Percentiles rank a stretch among this genome's conserved stretches.
These are phyloP conservation scores for Boletus reticuloceps DNA, from an alignment of 768 basidiomycete species.

Conservation along the genomic window DNA sequence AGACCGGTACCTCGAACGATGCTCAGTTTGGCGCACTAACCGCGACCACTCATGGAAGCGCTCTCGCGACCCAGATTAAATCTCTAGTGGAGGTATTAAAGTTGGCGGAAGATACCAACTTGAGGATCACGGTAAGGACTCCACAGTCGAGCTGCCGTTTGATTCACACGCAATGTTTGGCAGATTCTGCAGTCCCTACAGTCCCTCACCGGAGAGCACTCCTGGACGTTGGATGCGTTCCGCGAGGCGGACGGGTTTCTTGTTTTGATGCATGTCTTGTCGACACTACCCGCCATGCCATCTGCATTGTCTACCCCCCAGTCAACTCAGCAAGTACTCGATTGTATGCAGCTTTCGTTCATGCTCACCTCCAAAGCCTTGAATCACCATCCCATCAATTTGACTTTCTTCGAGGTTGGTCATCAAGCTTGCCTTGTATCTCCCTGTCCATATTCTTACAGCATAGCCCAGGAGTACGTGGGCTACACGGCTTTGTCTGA, in stretches of 20 bases:
- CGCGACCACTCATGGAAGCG: not conserved
- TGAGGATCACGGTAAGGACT: constrained; percentile 51
- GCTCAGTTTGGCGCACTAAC: constrained; percentile 13
- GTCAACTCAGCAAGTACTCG: constrained; percentile 41
- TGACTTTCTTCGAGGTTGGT: constrained; percentile 66
- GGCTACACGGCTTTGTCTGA: constrained; percentile 64
- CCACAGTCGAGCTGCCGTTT: not conserved
- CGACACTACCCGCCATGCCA: constrained; percentile 43
- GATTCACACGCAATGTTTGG: not conserved
- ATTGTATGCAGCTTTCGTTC: constrained; percentile 61
- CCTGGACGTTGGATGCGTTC: constrained; percentile 69
- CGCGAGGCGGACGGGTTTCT: constrained; percentile 82
- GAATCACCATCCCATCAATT: constrained; percentile 51
- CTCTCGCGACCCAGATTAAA: constrained; percentile 52
- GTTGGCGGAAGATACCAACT: constrained; percentile 43
- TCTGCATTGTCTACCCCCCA: constrained; percentile 30
- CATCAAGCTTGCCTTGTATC: constrained; percentile 16
- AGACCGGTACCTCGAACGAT: constrained; percentile 18
- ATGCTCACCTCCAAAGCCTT: constrained; percentile 64
- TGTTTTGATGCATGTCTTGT: constrained; percentile 68
- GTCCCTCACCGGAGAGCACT: constrained; percentile 63
- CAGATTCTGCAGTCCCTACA: constrained; percentile 69
- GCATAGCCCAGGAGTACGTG: constrained; percentile 36
- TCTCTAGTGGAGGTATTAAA: constrained; percentile 71
- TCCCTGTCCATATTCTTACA: constrained; percentile 16